Conservation (phyloP, 805 yeast species). For the Starmerella potacharoeniae region DNA sequence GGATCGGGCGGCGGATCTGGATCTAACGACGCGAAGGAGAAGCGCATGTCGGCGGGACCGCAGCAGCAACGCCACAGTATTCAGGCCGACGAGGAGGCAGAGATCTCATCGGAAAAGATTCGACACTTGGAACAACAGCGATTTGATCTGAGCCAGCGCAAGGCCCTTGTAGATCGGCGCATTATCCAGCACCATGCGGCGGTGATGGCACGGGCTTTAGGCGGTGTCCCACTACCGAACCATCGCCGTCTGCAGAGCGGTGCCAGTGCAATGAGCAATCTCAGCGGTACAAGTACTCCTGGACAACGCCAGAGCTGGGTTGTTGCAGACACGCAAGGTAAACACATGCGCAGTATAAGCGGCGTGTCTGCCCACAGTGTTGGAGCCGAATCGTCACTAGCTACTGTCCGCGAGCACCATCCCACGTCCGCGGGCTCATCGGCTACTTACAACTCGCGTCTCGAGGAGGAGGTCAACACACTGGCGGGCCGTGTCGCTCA, state of each 20-base stretch:
- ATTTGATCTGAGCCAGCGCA: conserved; percentile 11
- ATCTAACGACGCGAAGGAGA: neutral
- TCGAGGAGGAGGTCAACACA: conserved; percentile 11
- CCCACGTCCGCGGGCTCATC: neutral
- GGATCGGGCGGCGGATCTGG: neutral
- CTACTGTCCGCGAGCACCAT: neutral
- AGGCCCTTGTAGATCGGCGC: conserved; percentile 11
- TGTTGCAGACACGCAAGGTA: conserved; percentile 8
- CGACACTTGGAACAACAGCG: conserved; percentile 13
- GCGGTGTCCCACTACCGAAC: conserved; percentile 17
- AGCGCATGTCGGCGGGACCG: conserved; percentile 4
- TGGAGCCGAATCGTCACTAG: neutral
- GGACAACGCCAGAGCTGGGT: conserved; percentile 15
- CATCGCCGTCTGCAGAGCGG: conserved; percentile 15
- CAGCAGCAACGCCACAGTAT: conserved; percentile 16
- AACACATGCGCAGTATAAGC: neutral
- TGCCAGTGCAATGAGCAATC: conserved; percentile 1
- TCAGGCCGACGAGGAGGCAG: conserved; percentile 24
- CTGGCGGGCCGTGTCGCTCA: conserved; percentile 12
- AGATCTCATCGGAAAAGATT: conserved; percentile 14
- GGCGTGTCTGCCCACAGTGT: conserved; percentile 1
- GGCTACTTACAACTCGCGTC: neutral
- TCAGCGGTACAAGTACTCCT: neutral
- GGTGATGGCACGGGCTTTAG: conserved; percentile 18
- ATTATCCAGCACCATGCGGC: conserved; percentile 23